Conservation (phyloP, 805 yeast genomes). For the Komagataella populi region DNA sequence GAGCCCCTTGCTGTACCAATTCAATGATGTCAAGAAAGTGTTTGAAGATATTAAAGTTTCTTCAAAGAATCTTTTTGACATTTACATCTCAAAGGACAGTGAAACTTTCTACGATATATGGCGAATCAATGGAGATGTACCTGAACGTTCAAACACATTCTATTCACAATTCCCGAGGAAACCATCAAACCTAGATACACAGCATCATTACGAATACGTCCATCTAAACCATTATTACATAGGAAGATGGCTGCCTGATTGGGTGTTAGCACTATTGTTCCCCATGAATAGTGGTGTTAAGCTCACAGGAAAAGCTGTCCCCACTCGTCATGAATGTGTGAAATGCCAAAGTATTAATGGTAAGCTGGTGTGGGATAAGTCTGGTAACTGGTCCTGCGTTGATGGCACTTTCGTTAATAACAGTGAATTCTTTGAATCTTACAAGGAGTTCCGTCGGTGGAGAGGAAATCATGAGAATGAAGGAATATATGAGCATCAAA, state of each 20-base stretch:
- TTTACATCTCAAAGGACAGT: slow-evolving; percentile 13
- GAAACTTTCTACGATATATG: slow-evolving; percentile 14
- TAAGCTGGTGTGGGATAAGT: slow-evolving; percentile 13
- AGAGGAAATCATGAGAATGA: not conserved
- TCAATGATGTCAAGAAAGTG: slow-evolving; percentile 1
- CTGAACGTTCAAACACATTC: slow-evolving; percentile 14
- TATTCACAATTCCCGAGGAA: slow-evolving; percentile 19
- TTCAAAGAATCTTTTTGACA: slow-evolving; percentile 5
- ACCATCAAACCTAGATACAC: slow-evolving; percentile 16
- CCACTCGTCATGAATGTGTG: slow-evolving; percentile 17
- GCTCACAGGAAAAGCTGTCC: slow-evolving; percentile 15
- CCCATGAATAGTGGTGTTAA: slow-evolving; percentile 12
- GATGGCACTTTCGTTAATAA: not conserved
- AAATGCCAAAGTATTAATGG: slow-evolving; percentile 15
- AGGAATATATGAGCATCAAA: not conserved
- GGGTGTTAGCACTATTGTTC: slow-evolving; percentile 11
- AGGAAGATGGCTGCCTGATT: slow-evolving; percentile 19
- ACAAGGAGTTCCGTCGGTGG: slow-evolving; percentile 2
- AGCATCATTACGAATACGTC: slow-evolving; percentile 15
- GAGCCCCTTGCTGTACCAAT: slow-evolving; percentile 3
- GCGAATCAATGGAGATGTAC: slow-evolving; percentile 14
- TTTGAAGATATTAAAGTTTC: slow-evolving; percentile 1
- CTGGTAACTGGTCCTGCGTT: slow-evolving; percentile 18
- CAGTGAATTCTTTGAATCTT: slow-evolving; percentile 4
- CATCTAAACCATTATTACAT: slow-evolving; percentile 17